A percentile compares a stretch with the other conserved stretches of the same genome.
phyloP scores from a whole-genome alignment of 148 eudicot species.

The Dysphania ambrosioides region DNA sequence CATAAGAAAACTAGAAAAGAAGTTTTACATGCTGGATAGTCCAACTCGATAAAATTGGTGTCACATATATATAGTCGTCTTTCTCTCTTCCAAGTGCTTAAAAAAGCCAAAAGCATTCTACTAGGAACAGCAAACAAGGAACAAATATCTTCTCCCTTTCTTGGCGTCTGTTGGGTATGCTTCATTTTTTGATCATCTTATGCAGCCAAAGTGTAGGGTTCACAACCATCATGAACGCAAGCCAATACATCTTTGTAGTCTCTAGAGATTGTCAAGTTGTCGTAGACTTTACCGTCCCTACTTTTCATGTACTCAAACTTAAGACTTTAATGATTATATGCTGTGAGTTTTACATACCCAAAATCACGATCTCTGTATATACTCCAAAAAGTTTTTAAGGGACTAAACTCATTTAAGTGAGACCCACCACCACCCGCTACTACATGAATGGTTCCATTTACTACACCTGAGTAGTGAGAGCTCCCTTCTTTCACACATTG shows the following conservation, averaged over 20 bases:
- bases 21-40: too few relatives aligned
- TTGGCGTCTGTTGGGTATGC: not conserved
- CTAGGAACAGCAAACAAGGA: not conserved
- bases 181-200: constrained; percentile 4
- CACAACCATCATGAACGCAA: constrained; percentile 30
- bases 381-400: constrained; percentile 55
- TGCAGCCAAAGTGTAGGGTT: constrained; percentile 17
- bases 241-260: constrained; percentile 30
- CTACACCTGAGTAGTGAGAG: constrained; percentile 55
- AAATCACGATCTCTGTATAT: constrained; percentile 56
- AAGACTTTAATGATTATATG: constrained; percentile 60
- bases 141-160: not conserved
- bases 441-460: constrained; percentile 83
- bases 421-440: constrained; percentile 80
- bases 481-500: constrained; percentile 57
- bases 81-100: too few relatives aligned
- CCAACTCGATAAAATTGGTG: too few relatives aligned
- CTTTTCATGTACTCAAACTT: constrained; percentile 76
- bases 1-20: too few relatives aligned
- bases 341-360: constrained; percentile 79
- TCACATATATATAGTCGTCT: too few relatives aligned
- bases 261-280: constrained; percentile 29
- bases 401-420: constrained; percentile 47
- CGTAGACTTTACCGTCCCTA: constrained; percentile 24
- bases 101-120: not conserved